Conservation (phyloP, 176 grass and related monocot species). For the Musa schizocarpa region DNA sequence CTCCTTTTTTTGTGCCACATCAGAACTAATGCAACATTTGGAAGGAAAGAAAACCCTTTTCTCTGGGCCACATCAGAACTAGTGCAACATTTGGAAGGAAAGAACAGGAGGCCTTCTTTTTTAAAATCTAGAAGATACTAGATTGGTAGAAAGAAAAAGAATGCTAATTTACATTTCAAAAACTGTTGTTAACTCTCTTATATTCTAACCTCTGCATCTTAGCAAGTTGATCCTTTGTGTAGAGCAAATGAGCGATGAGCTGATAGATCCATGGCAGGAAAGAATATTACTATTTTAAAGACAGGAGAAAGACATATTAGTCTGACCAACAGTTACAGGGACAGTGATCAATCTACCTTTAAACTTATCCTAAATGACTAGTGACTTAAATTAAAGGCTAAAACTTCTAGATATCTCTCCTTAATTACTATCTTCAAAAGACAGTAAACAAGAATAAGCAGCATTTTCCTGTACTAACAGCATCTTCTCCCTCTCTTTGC, state of each 20-base stretch:
- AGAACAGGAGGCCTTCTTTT: neutral
- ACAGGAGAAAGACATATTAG: no score
- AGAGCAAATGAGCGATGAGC: neutral
- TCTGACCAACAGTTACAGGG: no score
- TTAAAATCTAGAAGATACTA: neutral
- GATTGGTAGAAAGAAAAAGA: neutral
- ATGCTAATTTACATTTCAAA: constrained; percentile 3
- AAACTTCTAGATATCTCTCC: no score
- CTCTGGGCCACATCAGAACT: neutral
- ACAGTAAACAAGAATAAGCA: no score
- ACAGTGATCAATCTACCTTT: no score
- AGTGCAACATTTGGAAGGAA: neutral
- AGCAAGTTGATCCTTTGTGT: neutral
- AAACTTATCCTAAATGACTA: no score
- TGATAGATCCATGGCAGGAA: neutral
- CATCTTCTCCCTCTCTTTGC: no score
- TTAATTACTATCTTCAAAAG: no score
- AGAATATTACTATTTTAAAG: no score
- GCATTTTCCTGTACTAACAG: no score
- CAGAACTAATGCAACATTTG: neutral
- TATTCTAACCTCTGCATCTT: neutral
- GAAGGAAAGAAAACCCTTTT: neutral
- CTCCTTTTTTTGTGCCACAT: neutral
- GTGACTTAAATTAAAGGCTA: no score
- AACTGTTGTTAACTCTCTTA: neutral